A percentile compares a stretch with the other conserved stretches of the same genome.
Evolutionary conservation across 345 rosid species (phyloP).

Genomic region (Mangifera indica): DNA sequence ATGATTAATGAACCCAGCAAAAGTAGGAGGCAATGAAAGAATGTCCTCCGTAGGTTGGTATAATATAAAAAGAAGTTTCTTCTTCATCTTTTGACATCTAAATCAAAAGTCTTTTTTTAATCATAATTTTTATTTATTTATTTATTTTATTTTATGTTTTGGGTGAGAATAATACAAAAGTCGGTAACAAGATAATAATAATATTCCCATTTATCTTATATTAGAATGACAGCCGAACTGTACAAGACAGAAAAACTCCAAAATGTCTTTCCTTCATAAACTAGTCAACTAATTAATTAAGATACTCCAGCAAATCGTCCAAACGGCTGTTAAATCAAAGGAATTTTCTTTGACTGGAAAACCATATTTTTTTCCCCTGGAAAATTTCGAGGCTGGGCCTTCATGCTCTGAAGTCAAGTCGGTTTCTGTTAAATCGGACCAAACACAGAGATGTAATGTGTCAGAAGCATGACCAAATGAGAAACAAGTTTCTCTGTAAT

Average conservation of each 20-base stretch:
- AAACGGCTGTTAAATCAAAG: neutral
- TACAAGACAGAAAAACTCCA: neutral
- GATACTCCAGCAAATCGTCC: neutral
- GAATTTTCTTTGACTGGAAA: neutral
- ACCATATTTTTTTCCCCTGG: neutral
- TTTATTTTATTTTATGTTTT: neutral
- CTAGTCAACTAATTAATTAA: neutral
- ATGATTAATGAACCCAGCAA: neutral
- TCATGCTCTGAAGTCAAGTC: neutral
- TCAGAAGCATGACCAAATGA: slow-evolving; percentile 5
- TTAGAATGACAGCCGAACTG: neutral
- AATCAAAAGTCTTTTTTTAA: slow-evolving; percentile 8
- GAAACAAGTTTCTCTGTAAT: neutral
- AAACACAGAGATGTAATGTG: slow-evolving; percentile 2
- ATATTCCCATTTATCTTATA: neutral
- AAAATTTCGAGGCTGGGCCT: neutral
- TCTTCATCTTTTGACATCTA: neutral
- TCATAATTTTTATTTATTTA: neutral
- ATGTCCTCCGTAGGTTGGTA: neutral
- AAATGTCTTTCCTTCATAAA: neutral
- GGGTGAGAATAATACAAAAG: slow-evolving; percentile 17
- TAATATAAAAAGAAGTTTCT: neutral
- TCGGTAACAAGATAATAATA: slow-evolving; percentile 1
- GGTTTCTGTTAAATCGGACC: slow-evolving; percentile 9
- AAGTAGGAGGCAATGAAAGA: neutral